These are phyloP conservation scores for Boehmeria nivea DNA, from an alignment of 306 rosid species.

Conservation along the genomic window DNA sequence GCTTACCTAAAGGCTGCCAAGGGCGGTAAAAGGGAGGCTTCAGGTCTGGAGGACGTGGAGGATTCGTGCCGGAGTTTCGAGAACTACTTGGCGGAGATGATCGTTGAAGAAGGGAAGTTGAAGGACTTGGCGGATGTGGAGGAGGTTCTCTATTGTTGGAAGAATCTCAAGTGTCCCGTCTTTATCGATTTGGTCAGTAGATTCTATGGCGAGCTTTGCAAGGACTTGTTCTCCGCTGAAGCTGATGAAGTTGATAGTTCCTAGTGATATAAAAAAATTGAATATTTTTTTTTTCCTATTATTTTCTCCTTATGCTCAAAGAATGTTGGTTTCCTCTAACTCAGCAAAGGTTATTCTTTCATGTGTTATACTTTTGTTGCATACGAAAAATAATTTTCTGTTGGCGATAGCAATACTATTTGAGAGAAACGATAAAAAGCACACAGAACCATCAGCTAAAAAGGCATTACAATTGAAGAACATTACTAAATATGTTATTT, in stretches of 20 bases:
- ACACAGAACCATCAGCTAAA: no score
- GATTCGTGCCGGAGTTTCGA: conserved; percentile 89
- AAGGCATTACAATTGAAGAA: no score
- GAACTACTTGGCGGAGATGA: conserved; percentile 81
- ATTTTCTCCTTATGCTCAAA: no score
- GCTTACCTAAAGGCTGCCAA: conserved; percentile 16
- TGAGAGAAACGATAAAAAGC: no score
- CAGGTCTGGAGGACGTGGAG: conserved; percentile 40
- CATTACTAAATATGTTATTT: no score
- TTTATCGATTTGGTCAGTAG: conserved; percentile 68
- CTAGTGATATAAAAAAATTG: conserved; percentile 1
- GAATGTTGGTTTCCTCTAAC: no score
- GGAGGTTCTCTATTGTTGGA: conserved; percentile 85
- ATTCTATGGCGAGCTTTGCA: conserved; percentile 91
- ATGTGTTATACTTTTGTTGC: no score
- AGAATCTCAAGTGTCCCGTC: conserved; percentile 64
- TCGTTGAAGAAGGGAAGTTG: conserved; percentile 78
- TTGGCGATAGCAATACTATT: no score
- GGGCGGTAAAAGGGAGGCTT: conserved; percentile 19
- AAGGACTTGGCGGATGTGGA: conserved; percentile 75
- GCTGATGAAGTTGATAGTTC: conserved; percentile 23
- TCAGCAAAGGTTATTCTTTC: no score
- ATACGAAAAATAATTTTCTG: no score
- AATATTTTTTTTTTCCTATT: no score
- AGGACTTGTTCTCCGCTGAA: conserved; percentile 66